Percentiles rank a stretch among this genome's conserved stretches.
Evolutionary conservation across 306 rosid species (phyloP).

Genomic region (Vigna mungo): DNA sequence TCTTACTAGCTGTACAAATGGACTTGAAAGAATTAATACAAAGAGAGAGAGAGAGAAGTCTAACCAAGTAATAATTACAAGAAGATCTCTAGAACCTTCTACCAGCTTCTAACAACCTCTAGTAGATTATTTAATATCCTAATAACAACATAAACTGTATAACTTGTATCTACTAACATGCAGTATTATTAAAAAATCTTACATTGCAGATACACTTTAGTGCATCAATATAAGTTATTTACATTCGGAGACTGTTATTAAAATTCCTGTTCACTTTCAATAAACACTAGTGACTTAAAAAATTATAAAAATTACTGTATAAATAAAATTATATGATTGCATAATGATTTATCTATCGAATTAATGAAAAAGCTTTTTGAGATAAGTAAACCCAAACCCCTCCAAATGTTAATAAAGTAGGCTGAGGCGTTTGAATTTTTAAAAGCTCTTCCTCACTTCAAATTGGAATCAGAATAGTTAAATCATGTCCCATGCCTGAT

Average conservation of each 20-base stretch:
- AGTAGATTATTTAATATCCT: too few relatives aligned
- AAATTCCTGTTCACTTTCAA: neutral
- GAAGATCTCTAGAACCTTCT: too few relatives aligned
- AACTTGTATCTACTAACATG: too few relatives aligned
- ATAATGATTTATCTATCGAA: slow-evolving; percentile 12
- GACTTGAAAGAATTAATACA: too few relatives aligned
- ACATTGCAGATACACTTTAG: neutral
- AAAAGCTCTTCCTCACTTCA: neutral
- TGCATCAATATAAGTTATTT: neutral
- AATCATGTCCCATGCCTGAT: too few relatives aligned
- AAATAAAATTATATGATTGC: neutral
- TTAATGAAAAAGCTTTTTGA: neutral
- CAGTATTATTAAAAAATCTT: neutral
- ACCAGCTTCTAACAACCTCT: too few relatives aligned
- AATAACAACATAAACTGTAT: too few relatives aligned
- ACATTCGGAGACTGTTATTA: neutral
- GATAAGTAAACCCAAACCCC: neutral
- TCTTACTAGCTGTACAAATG: too few relatives aligned
- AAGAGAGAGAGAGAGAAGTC: too few relatives aligned
- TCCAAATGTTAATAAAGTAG: neutral
- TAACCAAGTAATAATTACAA: too few relatives aligned
- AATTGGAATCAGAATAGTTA: slow-evolving; percentile 2
- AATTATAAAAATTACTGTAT: neutral
- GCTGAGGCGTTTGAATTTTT: neutral
- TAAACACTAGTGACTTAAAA: neutral